Evolutionary conservation across 306 rosid species (phyloP).

Genomic region (Quercus suber): DNA sequence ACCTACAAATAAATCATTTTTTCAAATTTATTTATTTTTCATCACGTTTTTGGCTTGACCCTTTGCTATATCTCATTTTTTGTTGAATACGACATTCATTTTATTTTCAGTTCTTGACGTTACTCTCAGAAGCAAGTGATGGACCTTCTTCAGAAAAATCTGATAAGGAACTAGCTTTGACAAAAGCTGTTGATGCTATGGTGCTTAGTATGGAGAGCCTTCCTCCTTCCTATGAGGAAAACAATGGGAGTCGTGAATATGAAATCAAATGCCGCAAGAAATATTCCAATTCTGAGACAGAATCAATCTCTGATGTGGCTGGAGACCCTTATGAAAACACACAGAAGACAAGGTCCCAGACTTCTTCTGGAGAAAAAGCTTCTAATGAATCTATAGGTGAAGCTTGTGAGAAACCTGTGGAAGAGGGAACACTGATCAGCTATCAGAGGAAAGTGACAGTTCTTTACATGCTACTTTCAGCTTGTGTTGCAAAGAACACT

Average conservation of each 20-base stretch:
- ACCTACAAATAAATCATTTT: background rate
- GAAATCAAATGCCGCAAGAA: background rate
- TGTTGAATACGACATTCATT: too few species aligned
- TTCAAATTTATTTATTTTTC: background rate
- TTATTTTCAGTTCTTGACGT: too few species aligned
- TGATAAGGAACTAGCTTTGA: constrained; percentile 21
- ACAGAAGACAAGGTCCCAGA: background rate
- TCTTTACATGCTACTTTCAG: constrained; percentile 19
- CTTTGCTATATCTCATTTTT: too few species aligned
- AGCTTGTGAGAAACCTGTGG: too few species aligned
- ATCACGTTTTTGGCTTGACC: too few species aligned
- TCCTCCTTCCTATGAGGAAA: too few species aligned
- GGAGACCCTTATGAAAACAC: background rate
- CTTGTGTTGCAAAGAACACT: constrained; percentile 17
- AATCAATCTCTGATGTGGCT: constrained; percentile 2
- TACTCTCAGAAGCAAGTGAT: too few species aligned
- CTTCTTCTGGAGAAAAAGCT: background rate
- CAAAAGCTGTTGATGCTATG: constrained; percentile 25
- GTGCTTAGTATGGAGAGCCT: constrained; percentile 8
- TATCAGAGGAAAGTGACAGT: constrained; percentile 9
- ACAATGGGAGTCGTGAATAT: too few species aligned
- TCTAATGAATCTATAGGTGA: background rate
- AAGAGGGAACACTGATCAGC: too few species aligned
- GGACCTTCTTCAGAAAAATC: too few species aligned
- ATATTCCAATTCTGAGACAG: background rate